Base-by-base conservation (phyloP, 2,329 filamentous ascomycete genomes). In the Colletotrichum sp. region DNA sequence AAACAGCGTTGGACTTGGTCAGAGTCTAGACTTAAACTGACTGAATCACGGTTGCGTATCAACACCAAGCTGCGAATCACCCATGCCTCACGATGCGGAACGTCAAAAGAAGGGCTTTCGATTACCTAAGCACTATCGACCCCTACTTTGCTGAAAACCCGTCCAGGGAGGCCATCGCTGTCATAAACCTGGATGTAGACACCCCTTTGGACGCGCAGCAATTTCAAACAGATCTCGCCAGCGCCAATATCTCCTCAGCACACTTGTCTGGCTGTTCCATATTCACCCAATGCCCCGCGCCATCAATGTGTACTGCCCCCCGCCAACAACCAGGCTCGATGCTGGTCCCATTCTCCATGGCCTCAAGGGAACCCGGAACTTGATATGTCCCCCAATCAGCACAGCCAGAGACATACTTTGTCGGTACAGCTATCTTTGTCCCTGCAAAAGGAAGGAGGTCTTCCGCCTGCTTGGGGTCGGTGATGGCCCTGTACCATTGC, bases 361-460 rank as follows among this genome's bases (percentile, higher is more conserved):
- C 72, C 79, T 94, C 91, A 6, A 94, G 80, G 1, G 89, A 91
- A 1, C 91, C 91, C 0, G 92, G 92, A 77, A 92, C 89, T 80
- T 94, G 93, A 80, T 90, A 93, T 36, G 90, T 93, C 0, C 92
- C 92, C 92, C 93, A 94, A 77, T 94, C 93, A 73, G 88, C 83
- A 61, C 85, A 86, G 0, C 93, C 92, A 30, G 88, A 89, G n/a
- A 94, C 87, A 78, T 92, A 94, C 1, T 87, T 84, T 71, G 87
- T 89, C 1, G 92, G 92, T 10, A 92, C 89, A 65, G 91, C 89
- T 24, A 94, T 90, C 80, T 88, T 90, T 80, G 86, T 87, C 0
- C 92, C 92, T 0, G 90, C 89, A 79, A 91, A 93, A 1, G 92
- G 79, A 24, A 90, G 86, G 68, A 91, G 81, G 71, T 94, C 92